A percentile compares a stretch with the other conserved stretches of the same genome.
Evolutionary conservation across 164 flowering plant genomes (phyloP).

Genomic region (Magnolia kwangsiensis): DNA sequence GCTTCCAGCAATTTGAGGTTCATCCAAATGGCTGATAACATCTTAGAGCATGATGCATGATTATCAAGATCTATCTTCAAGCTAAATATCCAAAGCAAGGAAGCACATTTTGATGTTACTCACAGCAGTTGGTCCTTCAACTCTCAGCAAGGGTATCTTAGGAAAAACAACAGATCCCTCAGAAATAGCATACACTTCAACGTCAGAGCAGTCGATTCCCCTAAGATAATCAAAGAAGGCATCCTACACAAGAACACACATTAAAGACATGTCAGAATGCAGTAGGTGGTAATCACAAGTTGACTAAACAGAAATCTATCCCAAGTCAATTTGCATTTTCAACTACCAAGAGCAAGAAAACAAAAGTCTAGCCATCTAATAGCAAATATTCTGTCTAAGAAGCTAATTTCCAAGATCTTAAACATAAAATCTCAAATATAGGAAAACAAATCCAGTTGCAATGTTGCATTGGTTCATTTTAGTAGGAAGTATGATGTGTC

Average conservation of each 20-base stretch:
- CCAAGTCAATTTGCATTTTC: not conserved
- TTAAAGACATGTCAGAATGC: not conserved
- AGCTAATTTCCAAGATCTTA: not conserved
- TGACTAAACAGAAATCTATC: not conserved
- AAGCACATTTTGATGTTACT: slow-evolving; percentile 29
- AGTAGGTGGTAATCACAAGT: not conserved
- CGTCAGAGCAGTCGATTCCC: slow-evolving; percentile 81
- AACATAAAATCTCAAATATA: not conserved
- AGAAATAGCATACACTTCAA: slow-evolving; percentile 80
- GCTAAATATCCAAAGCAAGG: not conserved
- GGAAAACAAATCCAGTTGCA: too few species aligned
- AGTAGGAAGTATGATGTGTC: not conserved
- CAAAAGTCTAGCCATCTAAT: not conserved
- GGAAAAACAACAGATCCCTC: slow-evolving; percentile 98
- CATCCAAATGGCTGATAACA: not conserved
- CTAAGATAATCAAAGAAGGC: slow-evolving; percentile 84
- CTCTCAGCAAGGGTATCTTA: slow-evolving; percentile 80
- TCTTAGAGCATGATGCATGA: not conserved
- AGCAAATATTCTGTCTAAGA: not conserved
- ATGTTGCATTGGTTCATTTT: too few species aligned
- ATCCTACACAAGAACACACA: slow-evolving; percentile 38
- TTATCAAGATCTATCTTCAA: not conserved
- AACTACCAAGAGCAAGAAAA: not conserved
- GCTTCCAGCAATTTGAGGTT: not conserved
- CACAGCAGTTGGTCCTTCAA: slow-evolving; percentile 94